These are phyloP conservation scores for Termitomyces sp. DNA, from an alignment of 768 basidiomycete genomes.

Conservation along the genomic window DNA sequence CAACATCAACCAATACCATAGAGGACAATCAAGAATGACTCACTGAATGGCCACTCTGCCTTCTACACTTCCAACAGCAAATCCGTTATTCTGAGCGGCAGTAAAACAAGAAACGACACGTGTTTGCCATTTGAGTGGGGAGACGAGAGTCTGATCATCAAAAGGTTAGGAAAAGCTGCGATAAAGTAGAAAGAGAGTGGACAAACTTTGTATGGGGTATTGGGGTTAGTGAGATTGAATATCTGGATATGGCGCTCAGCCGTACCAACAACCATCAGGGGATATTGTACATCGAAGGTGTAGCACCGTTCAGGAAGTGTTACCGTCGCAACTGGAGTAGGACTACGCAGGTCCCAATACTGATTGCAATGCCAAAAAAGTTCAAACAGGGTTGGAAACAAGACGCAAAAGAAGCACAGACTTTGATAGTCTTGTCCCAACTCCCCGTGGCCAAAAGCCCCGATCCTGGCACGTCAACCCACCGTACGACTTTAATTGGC, in stretches of 20 bases:
- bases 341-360: conserved; percentile 90
- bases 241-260: conserved; percentile 92
- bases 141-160: conserved; percentile 62
- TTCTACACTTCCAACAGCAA: conserved; percentile 83
- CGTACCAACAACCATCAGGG: conserved; percentile 88
- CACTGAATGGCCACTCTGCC: conserved; percentile 96
- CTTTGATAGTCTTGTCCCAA: conserved; percentile 98
- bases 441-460: conserved; percentile 89
- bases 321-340: conserved; percentile 75
- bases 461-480: conserved; percentile 71
- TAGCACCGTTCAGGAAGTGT: conserved; percentile 90
- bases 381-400: not conserved
- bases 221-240: conserved; percentile 82
- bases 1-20: conserved; percentile 1
- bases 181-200: not conserved
- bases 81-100: conserved; percentile 60
- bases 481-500: conserved; percentile 78
- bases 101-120: conserved; percentile 84
- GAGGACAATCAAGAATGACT: conserved; percentile 25
- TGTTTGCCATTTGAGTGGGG: conserved; percentile 93
- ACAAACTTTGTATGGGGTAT: conserved; percentile 59
- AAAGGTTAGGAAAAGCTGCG: not conserved
- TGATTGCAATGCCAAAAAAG: conserved; percentile 23
- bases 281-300: conserved; percentile 76
- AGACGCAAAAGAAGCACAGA: conserved; percentile 26